Evolutionary conservation across 495 filamentous ascomycete species (phyloP).

Genomic region (Jackrogersella multiformis): DNA sequence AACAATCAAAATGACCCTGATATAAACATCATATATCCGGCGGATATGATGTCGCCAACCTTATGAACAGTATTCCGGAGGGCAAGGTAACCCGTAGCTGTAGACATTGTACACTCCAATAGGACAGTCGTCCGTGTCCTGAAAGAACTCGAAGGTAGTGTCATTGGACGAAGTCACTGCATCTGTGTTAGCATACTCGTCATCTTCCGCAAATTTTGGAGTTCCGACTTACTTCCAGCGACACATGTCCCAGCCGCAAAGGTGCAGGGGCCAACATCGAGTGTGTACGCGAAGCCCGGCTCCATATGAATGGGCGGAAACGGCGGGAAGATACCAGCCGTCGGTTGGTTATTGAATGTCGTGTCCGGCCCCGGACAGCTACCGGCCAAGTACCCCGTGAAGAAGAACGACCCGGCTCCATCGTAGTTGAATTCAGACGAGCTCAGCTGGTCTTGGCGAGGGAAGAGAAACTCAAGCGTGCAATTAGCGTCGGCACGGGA

Average conservation of each 20-base stretch:
- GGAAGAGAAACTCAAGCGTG: slow-evolving; percentile 46
- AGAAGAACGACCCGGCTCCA: slow-evolving; percentile 37
- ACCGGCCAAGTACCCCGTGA: slow-evolving; percentile 38
- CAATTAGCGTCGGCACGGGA: slow-evolving; percentile 41
- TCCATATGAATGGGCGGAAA: slow-evolving; percentile 44
- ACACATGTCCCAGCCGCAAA: slow-evolving; percentile 37
- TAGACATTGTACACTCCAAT: slow-evolving; percentile 33
- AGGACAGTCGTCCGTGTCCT: slow-evolving; percentile 18
- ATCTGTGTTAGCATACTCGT: not conserved
- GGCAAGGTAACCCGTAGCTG: slow-evolving; percentile 35
- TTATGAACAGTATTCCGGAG: slow-evolving; percentile 13
- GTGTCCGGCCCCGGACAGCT: slow-evolving; percentile 39
- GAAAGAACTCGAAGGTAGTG: slow-evolving; percentile 29
- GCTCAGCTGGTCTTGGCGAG: slow-evolving; percentile 28
- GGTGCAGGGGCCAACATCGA: slow-evolving; percentile 42
- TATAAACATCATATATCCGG: not conserved
- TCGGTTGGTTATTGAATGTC: slow-evolving; percentile 41
- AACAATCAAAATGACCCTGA: too few relatives aligned
- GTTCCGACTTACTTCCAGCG: slow-evolving; percentile 33
- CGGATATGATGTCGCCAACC: not conserved
- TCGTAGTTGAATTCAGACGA: slow-evolving; percentile 32
- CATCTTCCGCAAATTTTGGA: not conserved
- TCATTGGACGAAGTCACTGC: slow-evolving; percentile 33
- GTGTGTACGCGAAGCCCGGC: slow-evolving; percentile 41
- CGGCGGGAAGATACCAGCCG: slow-evolving; percentile 23